Evolutionary conservation across 305 asterid genomes (phyloP).

Genomic region (Fraxinus xanthoxyloides): DNA sequence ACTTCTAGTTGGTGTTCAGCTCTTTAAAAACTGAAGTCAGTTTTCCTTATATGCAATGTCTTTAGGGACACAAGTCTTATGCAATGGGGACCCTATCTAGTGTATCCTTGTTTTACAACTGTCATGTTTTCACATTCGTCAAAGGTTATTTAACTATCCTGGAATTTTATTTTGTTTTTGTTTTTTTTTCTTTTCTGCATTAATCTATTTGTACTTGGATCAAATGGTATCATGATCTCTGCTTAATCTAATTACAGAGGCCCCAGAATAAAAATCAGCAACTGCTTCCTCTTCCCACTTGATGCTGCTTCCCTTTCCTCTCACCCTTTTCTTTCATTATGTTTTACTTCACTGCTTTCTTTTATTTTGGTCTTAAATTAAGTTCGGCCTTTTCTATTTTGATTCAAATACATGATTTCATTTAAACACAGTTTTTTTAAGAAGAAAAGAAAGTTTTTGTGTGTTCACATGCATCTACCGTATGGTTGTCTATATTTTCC

Average conservation of each 20-base stretch:
- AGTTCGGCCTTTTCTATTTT: not conserved
- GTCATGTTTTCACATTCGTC: not conserved
- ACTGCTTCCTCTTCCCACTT: not conserved
- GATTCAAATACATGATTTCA: not conserved
- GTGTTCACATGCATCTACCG: not conserved
- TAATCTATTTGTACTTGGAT: no score
- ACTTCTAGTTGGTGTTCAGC: not conserved
- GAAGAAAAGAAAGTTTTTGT: not conserved
- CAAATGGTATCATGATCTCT: no score
- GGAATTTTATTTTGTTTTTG: no score
- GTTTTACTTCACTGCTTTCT: not conserved
- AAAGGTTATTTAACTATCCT: not conserved
- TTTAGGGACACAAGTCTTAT: not conserved
- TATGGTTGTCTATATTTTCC: not conserved
- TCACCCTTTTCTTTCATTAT: not conserved
- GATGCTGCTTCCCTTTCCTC: not conserved
- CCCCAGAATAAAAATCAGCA: no score
- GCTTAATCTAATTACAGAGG: no score
- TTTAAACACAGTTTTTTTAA: not conserved
- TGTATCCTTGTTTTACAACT: not conserved
- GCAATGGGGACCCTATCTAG: not conserved
- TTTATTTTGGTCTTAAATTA: not conserved
- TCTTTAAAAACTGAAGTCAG: not conserved
- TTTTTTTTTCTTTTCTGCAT: no score
- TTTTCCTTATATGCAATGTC: slow-evolving; percentile 7